Base-by-base conservation (phyloP, 2,329 filamentous ascomycete species). In the Fusarium udum region DNA sequence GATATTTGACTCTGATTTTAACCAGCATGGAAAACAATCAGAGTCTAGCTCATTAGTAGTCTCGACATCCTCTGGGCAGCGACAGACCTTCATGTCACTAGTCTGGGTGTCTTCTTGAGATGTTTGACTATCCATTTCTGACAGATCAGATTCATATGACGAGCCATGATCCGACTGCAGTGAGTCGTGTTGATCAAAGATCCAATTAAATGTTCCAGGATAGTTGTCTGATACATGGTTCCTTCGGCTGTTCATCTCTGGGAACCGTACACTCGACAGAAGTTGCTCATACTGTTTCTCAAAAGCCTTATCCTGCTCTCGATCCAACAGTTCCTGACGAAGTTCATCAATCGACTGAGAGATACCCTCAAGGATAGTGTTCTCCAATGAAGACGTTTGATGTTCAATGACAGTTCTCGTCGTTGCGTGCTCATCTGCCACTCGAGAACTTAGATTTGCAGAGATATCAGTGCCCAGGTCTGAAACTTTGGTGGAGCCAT, bases 1-100 rank as follows among this genome's bases (percentile, higher is more conserved):
- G 1, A 34, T 1, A 1, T 28, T 46, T 1, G 51, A 34, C 6
- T 46, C 16, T 1, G 40, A 62, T 6, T 39, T 13, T 3, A 45
- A 0, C 53, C 53, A 57, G 3, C 2, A 4, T 0, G n/a, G 8
- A 18, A 57, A 26, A 26, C 9, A 4, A 16, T 40, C 14, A 7
- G 22, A 18, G 37, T 0, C 6, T 24, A 20, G 15, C 3, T 16
- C 10, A n/a, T n/a, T n/a, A n/a, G n/a, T n/a, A n/a, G n/a, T n/a
- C n/a, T n/a, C n/a, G n/a, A n/a, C n/a, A n/a, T n/a, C n/a, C n/a
- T n/a, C n/a, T n/a, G n/a, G n/a, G n/a, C n/a, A n/a, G n/a, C n/a
- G n/a, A n/a, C n/a, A n/a, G n/a, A n/a, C n/a, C n/a, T n/a, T n/a
- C n/a, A n/a, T n/a, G n/a, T n/a, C n/a, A n/a, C n/a, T n/a, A n/a